Evolutionary conservation across 2,329 filamentous ascomycete genomes (phyloP), one percentile per base, ranked within the genome.

Genomic region (Arachnomyces sp.): DNA sequence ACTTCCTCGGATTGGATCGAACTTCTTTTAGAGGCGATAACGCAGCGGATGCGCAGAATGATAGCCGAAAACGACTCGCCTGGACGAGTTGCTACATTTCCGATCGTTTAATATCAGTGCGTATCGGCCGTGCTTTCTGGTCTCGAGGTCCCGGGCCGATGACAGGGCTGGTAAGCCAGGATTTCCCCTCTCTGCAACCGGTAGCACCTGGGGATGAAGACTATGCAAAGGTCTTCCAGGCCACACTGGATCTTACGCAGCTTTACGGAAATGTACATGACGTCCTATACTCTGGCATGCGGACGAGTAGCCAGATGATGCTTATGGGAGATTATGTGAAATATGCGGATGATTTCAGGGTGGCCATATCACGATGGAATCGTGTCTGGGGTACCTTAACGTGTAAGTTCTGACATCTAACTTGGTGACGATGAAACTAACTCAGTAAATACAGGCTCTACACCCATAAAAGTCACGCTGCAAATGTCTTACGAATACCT

Each of bases 231-330:
- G 76, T 84, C 7, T 82, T 84, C 49, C 80, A 84, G 49, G 81
- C 82, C 0, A 82, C 79, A 16, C 62, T 86, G 5, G 82, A 85
- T 50, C 64, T 85, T 16, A 85, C 81, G 0, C 77, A 84, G 48
- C 67, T 86, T 2, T 84, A 84, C 53, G 79, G 78, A 14, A 85
- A 84, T 49, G 80, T 84, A 0, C 81, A 85, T 42, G 81, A 85
- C 51, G 77, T 84, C 1, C 61, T 86, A 1, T 86, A 85, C 56
- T 82, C 81, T 0, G 82, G 81, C 5, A 80, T 79, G 38, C 77
- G 77, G 13, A 79, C 80, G 31, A 79, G 79, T 41, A 79, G 81
- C 54, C 77, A 84, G 42, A 74, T 81, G 45, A 82, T 84, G 61
- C 66, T 82, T 18, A 79, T 79, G 52, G 81, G 81, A 1, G 77